Evolutionary conservation across 768 basidiomycete genomes (phyloP).

Genomic region (Phanerodontia chrysosporium): DNA sequence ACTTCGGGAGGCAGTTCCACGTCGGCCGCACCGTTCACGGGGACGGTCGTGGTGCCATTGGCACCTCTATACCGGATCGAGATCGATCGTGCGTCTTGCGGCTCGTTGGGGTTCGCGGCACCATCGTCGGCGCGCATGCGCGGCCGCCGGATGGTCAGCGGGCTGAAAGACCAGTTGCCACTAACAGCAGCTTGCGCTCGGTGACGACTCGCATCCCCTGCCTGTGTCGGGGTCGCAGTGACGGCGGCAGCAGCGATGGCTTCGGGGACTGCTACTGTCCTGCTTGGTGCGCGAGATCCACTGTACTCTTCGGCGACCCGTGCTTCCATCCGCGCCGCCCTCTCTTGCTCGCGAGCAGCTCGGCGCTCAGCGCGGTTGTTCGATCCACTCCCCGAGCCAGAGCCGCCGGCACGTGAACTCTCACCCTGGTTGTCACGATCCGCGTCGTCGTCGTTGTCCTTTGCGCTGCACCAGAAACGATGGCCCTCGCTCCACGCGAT

Average conservation of each 20-base stretch:
- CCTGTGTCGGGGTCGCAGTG: background rate
- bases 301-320: slow-evolving; percentile 7
- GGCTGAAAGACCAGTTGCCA: slow-evolving; percentile 10
- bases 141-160: slow-evolving; percentile 6
- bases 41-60: background rate
- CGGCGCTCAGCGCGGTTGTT: slow-evolving; percentile 29
- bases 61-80: background rate
- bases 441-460: slow-evolving; percentile 43
- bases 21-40: background rate
- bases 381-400: slow-evolving; percentile 9
- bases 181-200: background rate
- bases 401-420: slow-evolving; percentile 1
- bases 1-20: slow-evolving; percentile 9
- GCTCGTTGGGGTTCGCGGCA: slow-evolving; percentile 6
- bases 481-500: slow-evolving; percentile 97
- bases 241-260: background rate
- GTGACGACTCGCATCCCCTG: background rate
- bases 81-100: background rate
- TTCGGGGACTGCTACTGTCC: background rate
- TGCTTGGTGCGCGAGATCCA: background rate
- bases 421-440: slow-evolving; percentile 12
- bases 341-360: slow-evolving; percentile 32
- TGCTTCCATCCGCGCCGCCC: slow-evolving; percentile 14
- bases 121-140: slow-evolving; percentile 11
- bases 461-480: slow-evolving; percentile 87